Percentiles rank a stretch among this genome's conserved stretches.
These are phyloP conservation scores for Nidula microcarpa DNA, from an alignment of 768 basidiomycete species.

Conservation along the genomic window DNA sequence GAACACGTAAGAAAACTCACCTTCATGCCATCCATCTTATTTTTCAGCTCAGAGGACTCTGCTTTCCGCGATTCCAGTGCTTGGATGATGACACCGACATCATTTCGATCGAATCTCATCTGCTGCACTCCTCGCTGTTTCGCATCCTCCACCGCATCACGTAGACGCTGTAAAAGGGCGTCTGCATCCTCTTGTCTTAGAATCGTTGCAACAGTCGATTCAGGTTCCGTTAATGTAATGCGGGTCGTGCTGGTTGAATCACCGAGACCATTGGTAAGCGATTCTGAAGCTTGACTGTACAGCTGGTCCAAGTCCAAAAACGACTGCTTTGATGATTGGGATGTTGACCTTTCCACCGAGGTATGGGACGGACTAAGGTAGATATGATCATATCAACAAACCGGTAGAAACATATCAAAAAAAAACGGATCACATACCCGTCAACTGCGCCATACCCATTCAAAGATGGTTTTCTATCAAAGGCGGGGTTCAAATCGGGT, in stretches of 20 bases:
- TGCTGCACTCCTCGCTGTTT: slow-evolving; percentile 56
- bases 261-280: background rate
- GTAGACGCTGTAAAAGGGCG: slow-evolving; percentile 45
- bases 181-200: slow-evolving; percentile 37
- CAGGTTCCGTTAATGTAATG: slow-evolving; percentile 45
- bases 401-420: no score
- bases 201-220: slow-evolving; percentile 17
- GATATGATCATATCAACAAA: no score
- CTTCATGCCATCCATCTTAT: slow-evolving; percentile 83
- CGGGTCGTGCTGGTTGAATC: slow-evolving; percentile 16
- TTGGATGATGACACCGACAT: slow-evolving; percentile 67
- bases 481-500: no score
- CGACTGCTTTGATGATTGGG: no score
- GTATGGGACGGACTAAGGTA: no score
- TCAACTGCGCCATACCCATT: no score
- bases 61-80: slow-evolving; percentile 63
- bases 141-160: slow-evolving; percentile 60
- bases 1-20: slow-evolving; percentile 37
- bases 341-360: no score
- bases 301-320: no score
- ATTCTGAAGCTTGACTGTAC: no score
- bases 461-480: no score
- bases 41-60: slow-evolving; percentile 63
- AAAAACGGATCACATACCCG: no score
- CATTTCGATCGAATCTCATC: slow-evolving; percentile 67